These are phyloP conservation scores for Boletus patriciae DNA, from an alignment of 768 basidiomycete species.

Conservation along the genomic window DNA sequence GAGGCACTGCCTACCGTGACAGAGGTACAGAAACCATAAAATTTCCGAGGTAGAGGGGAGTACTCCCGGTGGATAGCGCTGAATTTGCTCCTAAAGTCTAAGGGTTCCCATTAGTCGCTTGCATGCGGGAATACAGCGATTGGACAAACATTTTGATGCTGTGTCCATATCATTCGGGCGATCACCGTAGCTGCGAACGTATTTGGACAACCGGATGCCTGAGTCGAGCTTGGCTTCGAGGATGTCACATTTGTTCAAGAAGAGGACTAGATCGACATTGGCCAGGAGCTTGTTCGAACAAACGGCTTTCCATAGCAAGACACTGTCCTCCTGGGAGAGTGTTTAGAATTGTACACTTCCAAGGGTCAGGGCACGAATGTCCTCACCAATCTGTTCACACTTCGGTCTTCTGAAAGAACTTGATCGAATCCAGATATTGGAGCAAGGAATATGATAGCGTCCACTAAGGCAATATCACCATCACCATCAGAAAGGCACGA, in stretches of 20 bases:
- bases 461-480: constrained; percentile 21
- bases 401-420: constrained; percentile 50
- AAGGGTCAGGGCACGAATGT: not conserved
- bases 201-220: constrained; percentile 63
- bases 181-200: constrained; percentile 70
- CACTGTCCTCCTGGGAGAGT: constrained; percentile 63
- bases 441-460: constrained; percentile 59
- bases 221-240: constrained; percentile 62
- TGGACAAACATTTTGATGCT: constrained; percentile 59
- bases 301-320: constrained; percentile 71
- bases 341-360: not conserved
- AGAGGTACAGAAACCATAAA: constrained; percentile 76
- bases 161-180: constrained; percentile 68
- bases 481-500: not conserved
- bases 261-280: constrained; percentile 71
- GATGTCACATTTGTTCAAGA: constrained; percentile 83
- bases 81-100: constrained; percentile 71
- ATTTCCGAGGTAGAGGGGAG: constrained; percentile 70
- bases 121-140: not conserved
- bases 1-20: constrained; percentile 51
- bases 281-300: constrained; percentile 71
- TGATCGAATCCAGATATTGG: constrained; percentile 61
- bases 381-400: constrained; percentile 50
- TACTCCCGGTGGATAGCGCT: constrained; percentile 75
- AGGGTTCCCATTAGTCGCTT: not conserved